phyloP scores from a whole-genome alignment of 1,284 basidiomycete genomes.

The Ceratobasidium sp. region DNA sequence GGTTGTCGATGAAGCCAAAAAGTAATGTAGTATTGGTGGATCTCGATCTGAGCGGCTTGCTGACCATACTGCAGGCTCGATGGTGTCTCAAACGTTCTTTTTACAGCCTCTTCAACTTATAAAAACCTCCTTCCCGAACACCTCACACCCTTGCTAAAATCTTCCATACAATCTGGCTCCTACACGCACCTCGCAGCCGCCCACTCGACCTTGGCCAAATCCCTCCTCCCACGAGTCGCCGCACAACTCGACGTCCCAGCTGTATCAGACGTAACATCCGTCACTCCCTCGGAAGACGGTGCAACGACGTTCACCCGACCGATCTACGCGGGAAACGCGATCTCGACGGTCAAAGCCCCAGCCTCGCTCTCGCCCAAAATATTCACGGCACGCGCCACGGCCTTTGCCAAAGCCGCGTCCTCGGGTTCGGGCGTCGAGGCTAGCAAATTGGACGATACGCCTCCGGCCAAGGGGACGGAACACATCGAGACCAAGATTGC shows the following conservation, averaged over 20 bases:
- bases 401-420: slow-evolving; percentile 80
- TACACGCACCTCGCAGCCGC: slow-evolving; percentile 91
- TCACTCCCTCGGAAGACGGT: slow-evolving; percentile 78
- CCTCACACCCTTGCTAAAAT: slow-evolving; percentile 62
- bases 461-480: slow-evolving; percentile 75
- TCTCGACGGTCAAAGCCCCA: slow-evolving; percentile 89
- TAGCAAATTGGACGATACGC: slow-evolving; percentile 72
- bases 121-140: slow-evolving; percentile 65
- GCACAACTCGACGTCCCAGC: slow-evolving; percentile 87
- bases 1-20: slow-evolving; percentile 83
- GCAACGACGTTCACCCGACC: slow-evolving; percentile 86
- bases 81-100: slow-evolving; percentile 63
- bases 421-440: slow-evolving; percentile 62
- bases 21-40: slow-evolving; percentile 62
- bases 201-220: slow-evolving; percentile 81
- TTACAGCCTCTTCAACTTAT: slow-evolving; percentile 63
- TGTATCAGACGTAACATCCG: slow-evolving; percentile 90
- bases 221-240: slow-evolving; percentile 88
- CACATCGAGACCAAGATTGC: slow-evolving; percentile 89
- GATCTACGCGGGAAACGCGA: slow-evolving; percentile 98
- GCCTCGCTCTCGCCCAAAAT: slow-evolving; percentile 85
- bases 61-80: slow-evolving; percentile 59
- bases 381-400: slow-evolving; percentile 96
- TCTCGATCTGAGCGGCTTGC: not conserved
- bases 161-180: slow-evolving; percentile 59